Percentiles rank a stretch among this genome's conserved stretches.
Conservation (phyloP, 2,329 filamentous ascomycete genomes). For the Botryotinia globosa region DNA sequence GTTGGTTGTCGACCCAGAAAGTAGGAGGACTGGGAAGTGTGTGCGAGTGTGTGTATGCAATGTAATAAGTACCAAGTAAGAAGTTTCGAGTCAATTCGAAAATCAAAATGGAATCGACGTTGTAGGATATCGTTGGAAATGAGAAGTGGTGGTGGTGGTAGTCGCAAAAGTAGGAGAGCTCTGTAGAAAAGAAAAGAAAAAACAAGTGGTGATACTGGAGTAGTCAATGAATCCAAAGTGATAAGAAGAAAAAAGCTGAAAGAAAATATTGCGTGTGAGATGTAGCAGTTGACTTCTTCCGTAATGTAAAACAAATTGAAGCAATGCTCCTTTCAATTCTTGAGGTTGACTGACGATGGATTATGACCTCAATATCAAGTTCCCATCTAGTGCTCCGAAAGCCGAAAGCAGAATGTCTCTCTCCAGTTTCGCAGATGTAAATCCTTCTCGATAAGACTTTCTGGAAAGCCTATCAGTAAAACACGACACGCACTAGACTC, state of each 20-base stretch:
- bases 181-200: neutral
- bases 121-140: neutral
- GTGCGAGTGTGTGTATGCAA: neutral
- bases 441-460: conserved; percentile 1
- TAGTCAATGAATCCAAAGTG: neutral
- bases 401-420: neutral
- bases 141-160: neutral
- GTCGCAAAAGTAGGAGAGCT: neutral
- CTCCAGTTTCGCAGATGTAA: neutral
- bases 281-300: neutral
- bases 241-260: neutral
- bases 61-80: neutral
- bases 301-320: neutral
- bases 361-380: conserved; percentile 7
- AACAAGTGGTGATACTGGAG: too few species aligned
- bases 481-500: neutral
- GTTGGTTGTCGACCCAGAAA: neutral
- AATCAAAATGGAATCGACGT: neutral
- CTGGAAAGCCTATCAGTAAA: conserved; percentile 11
- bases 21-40: neutral
- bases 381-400: neutral
- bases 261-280: too few species aligned
- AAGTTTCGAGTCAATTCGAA: neutral
- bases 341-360: neutral
- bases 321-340: neutral